phyloP scores from a whole-genome alignment of 345 rosid species.

The Odontarrhena argentea region DNA sequence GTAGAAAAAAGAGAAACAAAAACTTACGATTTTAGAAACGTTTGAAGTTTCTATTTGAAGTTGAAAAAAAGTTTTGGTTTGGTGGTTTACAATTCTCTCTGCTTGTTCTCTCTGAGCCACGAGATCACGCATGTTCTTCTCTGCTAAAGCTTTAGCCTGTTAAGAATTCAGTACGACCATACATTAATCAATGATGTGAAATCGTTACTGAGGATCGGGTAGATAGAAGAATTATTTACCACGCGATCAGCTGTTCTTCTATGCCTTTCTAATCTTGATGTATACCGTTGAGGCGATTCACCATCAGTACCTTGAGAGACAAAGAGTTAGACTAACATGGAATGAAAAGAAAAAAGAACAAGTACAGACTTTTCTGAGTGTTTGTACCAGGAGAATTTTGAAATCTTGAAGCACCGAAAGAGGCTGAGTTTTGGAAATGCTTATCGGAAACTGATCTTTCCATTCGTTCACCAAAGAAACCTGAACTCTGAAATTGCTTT shows the following conservation, averaged over 20 bases:
- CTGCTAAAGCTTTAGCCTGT: slow-evolving; percentile 96
- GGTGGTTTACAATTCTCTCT: slow-evolving; percentile 68
- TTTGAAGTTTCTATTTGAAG: slow-evolving; percentile 1
- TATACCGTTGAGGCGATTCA: slow-evolving; percentile 95
- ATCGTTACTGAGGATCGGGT: not conserved
- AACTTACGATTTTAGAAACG: slow-evolving; percentile 20
- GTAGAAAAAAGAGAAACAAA: slow-evolving; percentile 38
- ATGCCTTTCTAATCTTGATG: slow-evolving; percentile 89
- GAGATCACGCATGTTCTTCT: slow-evolving; percentile 93
- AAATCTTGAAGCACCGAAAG: slow-evolving; percentile 55
- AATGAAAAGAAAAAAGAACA: not conserved
- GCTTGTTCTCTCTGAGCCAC: slow-evolving; percentile 87
- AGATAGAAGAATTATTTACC: slow-evolving; percentile 46
- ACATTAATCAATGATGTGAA: not conserved
- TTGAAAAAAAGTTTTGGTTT: slow-evolving; percentile 17
- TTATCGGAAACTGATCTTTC: slow-evolving; percentile 54
- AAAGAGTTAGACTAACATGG: slow-evolving; percentile 1
- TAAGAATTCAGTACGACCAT: slow-evolving; percentile 3
- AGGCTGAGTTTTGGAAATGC: slow-evolving; percentile 51
- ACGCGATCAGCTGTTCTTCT: slow-evolving; percentile 92
- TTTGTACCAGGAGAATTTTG: slow-evolving; percentile 57
- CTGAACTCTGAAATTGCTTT: slow-evolving; percentile 56
- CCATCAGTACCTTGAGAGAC: slow-evolving; percentile 60
- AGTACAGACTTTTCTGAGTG: not conserved
- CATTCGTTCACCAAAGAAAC: slow-evolving; percentile 37